These are phyloP conservation scores for Elsinoe fawcettii DNA, from an alignment of 2,329 filamentous ascomycete species.

Conservation along the genomic window DNA sequence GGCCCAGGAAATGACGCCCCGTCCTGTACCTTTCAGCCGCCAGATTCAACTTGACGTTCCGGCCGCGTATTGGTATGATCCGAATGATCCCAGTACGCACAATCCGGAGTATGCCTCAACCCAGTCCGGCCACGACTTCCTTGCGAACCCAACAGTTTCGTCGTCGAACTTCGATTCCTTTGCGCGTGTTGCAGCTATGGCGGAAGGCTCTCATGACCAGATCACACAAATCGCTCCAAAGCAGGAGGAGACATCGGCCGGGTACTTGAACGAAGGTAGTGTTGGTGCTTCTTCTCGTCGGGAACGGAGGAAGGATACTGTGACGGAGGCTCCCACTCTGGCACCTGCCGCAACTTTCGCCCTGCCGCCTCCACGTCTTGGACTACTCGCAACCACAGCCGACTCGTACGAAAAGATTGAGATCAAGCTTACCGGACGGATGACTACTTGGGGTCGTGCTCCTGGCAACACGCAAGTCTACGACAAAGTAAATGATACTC, in stretches of 20 bases:
- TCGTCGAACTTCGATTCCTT: constrained; percentile 17
- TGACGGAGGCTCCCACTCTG: constrained; percentile 4
- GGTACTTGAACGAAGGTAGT: not conserved
- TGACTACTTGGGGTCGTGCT: constrained; percentile 72
- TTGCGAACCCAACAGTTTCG: constrained; percentile 24
- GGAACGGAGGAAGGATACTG: not conserved
- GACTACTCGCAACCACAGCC: constrained; percentile 56
- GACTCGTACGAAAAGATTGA: constrained; percentile 59
- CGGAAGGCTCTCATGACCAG: constrained; percentile 13
- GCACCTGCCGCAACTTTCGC: constrained; percentile 24
- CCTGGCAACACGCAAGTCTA: constrained; percentile 62
- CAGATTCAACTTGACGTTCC: constrained; percentile 39
- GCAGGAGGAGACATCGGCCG: constrained; percentile 2
- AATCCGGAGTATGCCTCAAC: constrained; percentile 39
- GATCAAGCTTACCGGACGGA: constrained; percentile 57
- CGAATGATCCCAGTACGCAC: constrained; percentile 38
- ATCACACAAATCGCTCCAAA: not conserved
- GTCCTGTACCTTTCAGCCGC: constrained; percentile 30
- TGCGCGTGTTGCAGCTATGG: constrained; percentile 12
- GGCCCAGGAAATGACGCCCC: constrained; percentile 18
- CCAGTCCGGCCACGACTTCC: constrained; percentile 40
- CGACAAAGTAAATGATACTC: constrained; percentile 53
- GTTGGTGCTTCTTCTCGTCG: not conserved
- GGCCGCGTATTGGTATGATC: constrained; percentile 39
- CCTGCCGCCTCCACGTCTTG: constrained; percentile 44